Conservation (phyloP, 192 early-diverging fungal species). For the Mortierella antarctica region DNA sequence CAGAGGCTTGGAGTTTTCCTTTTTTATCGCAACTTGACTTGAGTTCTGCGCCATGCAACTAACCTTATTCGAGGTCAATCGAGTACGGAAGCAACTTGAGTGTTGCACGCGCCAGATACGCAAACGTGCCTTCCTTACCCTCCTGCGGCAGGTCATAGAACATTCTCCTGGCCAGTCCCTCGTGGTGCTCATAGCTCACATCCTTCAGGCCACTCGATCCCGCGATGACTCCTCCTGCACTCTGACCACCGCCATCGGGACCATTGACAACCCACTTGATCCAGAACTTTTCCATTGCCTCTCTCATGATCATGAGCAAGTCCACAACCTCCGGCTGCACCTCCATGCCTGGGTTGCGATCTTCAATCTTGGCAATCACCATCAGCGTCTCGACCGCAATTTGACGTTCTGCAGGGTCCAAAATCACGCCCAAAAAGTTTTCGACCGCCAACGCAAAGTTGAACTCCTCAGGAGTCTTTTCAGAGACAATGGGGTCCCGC, state of each 20-base stretch:
- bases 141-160: slow-evolving; percentile 86
- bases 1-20: background rate
- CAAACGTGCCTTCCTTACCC: slow-evolving; percentile 71
- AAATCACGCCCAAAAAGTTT: slow-evolving; percentile 74
- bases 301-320: slow-evolving; percentile 68
- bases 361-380: slow-evolving; percentile 73
- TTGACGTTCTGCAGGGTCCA: slow-evolving; percentile 86
- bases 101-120: slow-evolving; percentile 67
- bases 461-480: slow-evolving; percentile 86
- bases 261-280: slow-evolving; percentile 68
- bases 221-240: slow-evolving; percentile 4
- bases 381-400: slow-evolving; percentile 77
- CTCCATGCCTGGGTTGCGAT: slow-evolving; percentile 70
- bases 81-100: slow-evolving; percentile 55
- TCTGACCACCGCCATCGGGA: slow-evolving; percentile 37
- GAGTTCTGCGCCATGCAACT: background rate
- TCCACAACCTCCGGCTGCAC: slow-evolving; percentile 64
- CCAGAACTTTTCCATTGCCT: slow-evolving; percentile 79
- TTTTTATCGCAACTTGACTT: background rate
- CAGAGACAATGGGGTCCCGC: slow-evolving; percentile 81
- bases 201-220: slow-evolving; percentile 23
- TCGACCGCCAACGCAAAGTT: slow-evolving; percentile 88
- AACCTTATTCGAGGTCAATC: slow-evolving; percentile 42
- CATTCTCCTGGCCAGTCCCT: slow-evolving; percentile 70
- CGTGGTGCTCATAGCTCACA: slow-evolving; percentile 68